Evolutionary conservation across 2,329 filamentous ascomycete genomes (phyloP).

Genomic region (Hypomyces perniciosus): DNA sequence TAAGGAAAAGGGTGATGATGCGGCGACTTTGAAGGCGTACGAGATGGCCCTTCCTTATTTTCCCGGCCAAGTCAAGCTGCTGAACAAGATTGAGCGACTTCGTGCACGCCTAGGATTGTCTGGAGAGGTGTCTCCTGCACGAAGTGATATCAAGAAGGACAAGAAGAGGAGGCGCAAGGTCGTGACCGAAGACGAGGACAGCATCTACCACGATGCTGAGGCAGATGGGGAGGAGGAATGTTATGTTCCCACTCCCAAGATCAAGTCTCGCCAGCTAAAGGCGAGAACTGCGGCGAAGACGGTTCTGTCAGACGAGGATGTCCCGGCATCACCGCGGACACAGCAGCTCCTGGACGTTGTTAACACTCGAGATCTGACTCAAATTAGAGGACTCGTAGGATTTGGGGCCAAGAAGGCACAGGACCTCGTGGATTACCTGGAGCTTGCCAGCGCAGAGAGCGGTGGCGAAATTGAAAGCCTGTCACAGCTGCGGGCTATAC

Average conservation of each 20-base stretch:
- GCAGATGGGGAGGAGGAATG: constrained; percentile 25
- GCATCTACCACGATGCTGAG: constrained; percentile 15
- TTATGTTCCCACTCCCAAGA: constrained; percentile 17
- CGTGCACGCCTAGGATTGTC: constrained; percentile 42
- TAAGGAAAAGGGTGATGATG: constrained; percentile 74
- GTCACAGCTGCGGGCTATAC: constrained; percentile 46
- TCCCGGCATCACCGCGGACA: constrained; percentile 47
- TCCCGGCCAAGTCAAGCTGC: constrained; percentile 72
- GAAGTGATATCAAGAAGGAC: constrained; percentile 14
- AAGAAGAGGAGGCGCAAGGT: constrained; percentile 12
- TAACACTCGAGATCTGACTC: constrained; percentile 62
- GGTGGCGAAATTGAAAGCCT: constrained; percentile 41
- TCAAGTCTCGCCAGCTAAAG: constrained; percentile 27
- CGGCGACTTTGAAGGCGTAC: constrained; percentile 76
- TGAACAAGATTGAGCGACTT: constrained; percentile 62
- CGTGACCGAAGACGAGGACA: constrained; percentile 15
- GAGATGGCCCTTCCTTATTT: constrained; percentile 80
- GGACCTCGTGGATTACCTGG: constrained; percentile 53
- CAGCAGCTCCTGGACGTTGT: constrained; percentile 61
- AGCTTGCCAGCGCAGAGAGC: constrained; percentile 35
- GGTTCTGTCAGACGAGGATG: constrained; percentile 32
- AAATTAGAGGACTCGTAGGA: constrained; percentile 62
- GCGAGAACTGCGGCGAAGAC: constrained; percentile 21
- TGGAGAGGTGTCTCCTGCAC: constrained; percentile 12
- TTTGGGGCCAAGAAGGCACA: constrained; percentile 67